phyloP scores from a whole-genome alignment of 352 stramenopile species.

The Globisporangium abappressorium region DNA sequence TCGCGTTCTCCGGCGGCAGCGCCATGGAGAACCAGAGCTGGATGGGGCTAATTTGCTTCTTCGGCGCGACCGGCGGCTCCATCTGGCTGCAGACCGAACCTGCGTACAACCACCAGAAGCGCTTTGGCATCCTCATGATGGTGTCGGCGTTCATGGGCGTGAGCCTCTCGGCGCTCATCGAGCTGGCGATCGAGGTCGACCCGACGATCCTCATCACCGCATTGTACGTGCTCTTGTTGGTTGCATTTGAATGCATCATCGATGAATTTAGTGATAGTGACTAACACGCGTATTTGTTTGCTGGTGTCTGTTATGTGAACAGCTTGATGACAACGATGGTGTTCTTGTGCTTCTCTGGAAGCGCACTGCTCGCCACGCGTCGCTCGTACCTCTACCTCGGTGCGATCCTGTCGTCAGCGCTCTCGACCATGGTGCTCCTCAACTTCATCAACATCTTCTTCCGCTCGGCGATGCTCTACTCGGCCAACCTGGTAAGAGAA shows the following conservation, averaged over 20 bases:
- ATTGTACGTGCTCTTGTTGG: constrained; percentile 34
- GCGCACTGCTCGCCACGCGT: constrained; percentile 70
- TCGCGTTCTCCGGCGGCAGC: constrained; percentile 30
- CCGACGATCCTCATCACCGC: constrained; percentile 76
- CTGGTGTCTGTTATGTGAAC: constrained; percentile 1
- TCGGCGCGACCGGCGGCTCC: constrained; percentile 43
- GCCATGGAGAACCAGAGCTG: constrained; percentile 36
- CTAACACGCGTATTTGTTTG: constrained; percentile 2
- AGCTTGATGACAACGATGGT: constrained; percentile 74
- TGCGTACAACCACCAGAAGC: constrained; percentile 45
- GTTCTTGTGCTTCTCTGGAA: constrained; percentile 85
- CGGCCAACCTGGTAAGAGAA: constrained; percentile 47
- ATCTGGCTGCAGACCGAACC: constrained; percentile 67
- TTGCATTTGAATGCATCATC: neutral
- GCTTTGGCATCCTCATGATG: constrained; percentile 66
- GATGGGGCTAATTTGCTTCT: constrained; percentile 36
- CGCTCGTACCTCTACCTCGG: constrained; percentile 85
- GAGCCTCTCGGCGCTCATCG: constrained; percentile 67
- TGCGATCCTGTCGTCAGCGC: constrained; percentile 61
- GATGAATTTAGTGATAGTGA: neutral
- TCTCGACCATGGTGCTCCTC: constrained; percentile 52
- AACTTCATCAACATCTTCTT: constrained; percentile 66
- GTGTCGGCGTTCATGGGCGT: constrained; percentile 70
- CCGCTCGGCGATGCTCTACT: constrained; percentile 53
- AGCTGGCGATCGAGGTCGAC: constrained; percentile 71